A percentile compares a stretch with the other conserved stretches of the same genome.
These are phyloP conservation scores for Penicillium sp. DNA, from an alignment of 2,329 filamentous ascomycete genomes.

Conservation along the genomic window DNA sequence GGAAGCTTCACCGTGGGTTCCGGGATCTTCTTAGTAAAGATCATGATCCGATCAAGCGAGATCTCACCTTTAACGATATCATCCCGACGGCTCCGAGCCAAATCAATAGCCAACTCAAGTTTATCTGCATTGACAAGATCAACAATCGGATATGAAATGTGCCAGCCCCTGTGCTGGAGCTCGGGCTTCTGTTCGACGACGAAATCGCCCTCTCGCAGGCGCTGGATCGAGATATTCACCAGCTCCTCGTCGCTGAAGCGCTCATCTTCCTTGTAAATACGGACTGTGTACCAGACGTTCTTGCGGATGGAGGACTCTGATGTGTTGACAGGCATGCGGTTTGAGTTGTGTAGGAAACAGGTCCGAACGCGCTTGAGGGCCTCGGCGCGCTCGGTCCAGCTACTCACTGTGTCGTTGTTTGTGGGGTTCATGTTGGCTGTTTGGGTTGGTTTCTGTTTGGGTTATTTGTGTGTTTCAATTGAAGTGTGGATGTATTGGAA, in stretches of 20 bases:
- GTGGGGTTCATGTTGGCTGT: background rate
- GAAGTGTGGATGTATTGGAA: too few species aligned
- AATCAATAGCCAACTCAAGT: background rate
- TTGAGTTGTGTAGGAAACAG: background rate
- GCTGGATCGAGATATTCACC: background rate
- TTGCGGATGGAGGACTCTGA: background rate
- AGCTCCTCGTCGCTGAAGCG: background rate
- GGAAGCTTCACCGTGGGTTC: too few species aligned
- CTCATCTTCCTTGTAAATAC: background rate
- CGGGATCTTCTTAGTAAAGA: background rate
- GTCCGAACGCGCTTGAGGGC: background rate
- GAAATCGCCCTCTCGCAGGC: background rate
- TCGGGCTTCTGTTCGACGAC: background rate
- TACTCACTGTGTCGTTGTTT: background rate
- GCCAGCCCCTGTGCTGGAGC: background rate
- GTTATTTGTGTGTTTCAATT: background rate
- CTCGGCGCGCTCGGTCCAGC: too few species aligned
- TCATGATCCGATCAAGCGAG: background rate
- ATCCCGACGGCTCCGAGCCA: background rate
- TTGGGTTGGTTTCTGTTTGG: background rate
- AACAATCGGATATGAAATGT: background rate
- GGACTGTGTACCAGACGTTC: background rate
- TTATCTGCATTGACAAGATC: background rate
- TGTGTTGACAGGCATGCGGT: background rate
- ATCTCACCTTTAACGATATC: background rate